These are phyloP conservation scores for Butyriboletus loyo DNA, from an alignment of 768 basidiomycete genomes.

Conservation along the genomic window DNA sequence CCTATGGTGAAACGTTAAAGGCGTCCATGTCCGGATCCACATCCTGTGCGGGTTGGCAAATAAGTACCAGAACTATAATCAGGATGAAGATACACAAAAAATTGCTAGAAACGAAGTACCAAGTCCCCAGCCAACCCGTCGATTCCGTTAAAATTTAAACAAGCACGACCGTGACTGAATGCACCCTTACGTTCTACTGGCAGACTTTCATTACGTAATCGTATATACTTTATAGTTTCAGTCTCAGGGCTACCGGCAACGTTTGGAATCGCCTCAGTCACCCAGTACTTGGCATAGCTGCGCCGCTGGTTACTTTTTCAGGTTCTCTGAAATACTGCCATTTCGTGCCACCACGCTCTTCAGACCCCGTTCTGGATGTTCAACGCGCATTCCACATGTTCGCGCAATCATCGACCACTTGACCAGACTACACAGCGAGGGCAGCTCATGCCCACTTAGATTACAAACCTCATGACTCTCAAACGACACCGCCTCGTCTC, in stretches of 20 bases:
- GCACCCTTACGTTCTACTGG: not conserved
- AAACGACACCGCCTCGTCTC: constrained; percentile 19
- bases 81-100: not conserved
- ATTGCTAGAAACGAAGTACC: not conserved
- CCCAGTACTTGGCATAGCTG: constrained; percentile 5
- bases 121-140: not conserved
- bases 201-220: constrained; percentile 16
- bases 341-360: constrained; percentile 21
- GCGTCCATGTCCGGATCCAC: not conserved
- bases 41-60: not conserved
- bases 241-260: not conserved
- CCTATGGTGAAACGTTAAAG: not conserved
- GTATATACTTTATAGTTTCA: not conserved
- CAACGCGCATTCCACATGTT: constrained; percentile 36
- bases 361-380: constrained; percentile 27
- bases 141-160: not conserved
- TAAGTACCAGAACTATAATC: not conserved
- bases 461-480: constrained; percentile 18
- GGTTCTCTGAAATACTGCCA: constrained; percentile 14
- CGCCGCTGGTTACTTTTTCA: constrained; percentile 11
- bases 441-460: constrained; percentile 22
- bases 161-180: not conserved
- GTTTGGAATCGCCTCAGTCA: not conserved
- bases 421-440: constrained; percentile 26
- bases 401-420: constrained; percentile 25